Base-by-base conservation (phyloP, 1,284 basidiomycete genomes). In the Cutaneotrichosporon curvatum region DNA sequence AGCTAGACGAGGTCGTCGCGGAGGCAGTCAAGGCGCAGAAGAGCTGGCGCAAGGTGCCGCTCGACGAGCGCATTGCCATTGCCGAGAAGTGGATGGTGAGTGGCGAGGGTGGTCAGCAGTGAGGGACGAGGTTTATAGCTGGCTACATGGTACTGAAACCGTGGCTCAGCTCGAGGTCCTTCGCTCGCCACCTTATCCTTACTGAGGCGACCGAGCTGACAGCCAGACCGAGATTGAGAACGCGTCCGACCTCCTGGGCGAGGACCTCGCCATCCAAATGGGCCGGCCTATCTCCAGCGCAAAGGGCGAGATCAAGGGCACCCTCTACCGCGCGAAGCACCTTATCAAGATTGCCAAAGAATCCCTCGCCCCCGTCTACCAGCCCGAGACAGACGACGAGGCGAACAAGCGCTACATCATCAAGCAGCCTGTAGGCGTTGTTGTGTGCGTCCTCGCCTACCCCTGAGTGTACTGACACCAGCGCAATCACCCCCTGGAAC, bases 391-490 rank as follows among this genome's bases (percentile, higher is more conserved):
- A 9, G 85, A 90, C 65, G 81, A 82, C 45, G 85, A 85, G 33
- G 85, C 85, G 3, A 86, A 90, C 73, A 81, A 77, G 59, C 78
- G 89, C 38, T 86, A 78, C 63, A 92, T 96, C 68, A 80, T 82
- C 58, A 82, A 87, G 43, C 78, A 79, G 22, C 88, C 92, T 1
- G 71, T 94, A 0, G 92, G 92, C 15, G 83, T 95, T n/a, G 81
- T 95, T 1, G 78, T 91, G 91, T 92, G 88, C 90, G 90, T 88
- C 54, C 32, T 11, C n/a, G 22, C 37, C 21, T 39, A 7, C 18
- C 9, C n/a, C 10, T 19, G 3, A 35, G 18, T 12, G 4, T 12
- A 28, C 51, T 45, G 16, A 37, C 38, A 11, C 11, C 39, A 56
- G 62, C 38, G 57, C 57, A 18, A 55, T 68, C 46, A 62, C 62